phyloP scores from a whole-genome alignment of 1,139 yeast species.

The Debaryomycetaceae sp. region DNA sequence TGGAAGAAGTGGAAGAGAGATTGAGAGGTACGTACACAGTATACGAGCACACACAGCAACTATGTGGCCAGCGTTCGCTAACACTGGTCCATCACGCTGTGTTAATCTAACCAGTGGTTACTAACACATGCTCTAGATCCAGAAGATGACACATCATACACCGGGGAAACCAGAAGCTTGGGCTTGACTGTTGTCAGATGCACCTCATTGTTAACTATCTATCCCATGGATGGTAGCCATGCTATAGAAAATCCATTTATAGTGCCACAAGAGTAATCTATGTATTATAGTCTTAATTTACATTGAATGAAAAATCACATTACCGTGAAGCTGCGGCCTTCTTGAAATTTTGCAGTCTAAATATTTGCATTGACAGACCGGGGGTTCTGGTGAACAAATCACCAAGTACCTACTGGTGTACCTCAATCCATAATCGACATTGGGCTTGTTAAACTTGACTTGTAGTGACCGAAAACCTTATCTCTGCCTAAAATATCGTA shows the following conservation, averaged over 20 bases:
- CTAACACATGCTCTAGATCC: conserved; percentile 45
- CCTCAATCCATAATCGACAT: too few relatives aligned
- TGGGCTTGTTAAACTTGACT: too few relatives aligned
- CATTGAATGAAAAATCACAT: too few relatives aligned
- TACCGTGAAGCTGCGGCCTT: too few relatives aligned
- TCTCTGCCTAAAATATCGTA: too few relatives aligned
- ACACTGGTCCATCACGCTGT: not conserved
- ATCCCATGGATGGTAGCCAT: conserved; percentile 83
- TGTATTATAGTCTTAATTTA: conserved; percentile 6
- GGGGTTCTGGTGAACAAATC: too few relatives aligned
- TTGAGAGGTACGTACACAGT: conserved; percentile 45
- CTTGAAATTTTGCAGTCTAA: too few relatives aligned
- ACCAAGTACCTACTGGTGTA: too few relatives aligned
- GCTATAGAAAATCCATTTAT: conserved; percentile 71
- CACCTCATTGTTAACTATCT: conserved; percentile 71
- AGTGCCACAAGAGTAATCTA: conserved; percentile 13
- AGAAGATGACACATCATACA: conserved; percentile 51
- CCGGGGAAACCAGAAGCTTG: conserved; percentile 56
- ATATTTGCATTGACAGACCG: too few relatives aligned
- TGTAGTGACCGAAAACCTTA: too few relatives aligned
- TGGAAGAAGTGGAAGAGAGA: conserved; percentile 77
- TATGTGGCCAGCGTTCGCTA: not conserved
- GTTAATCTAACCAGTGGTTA: too few relatives aligned
- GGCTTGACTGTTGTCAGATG: conserved; percentile 87
- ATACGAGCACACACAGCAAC: not conserved